These are phyloP conservation scores for Mortierella polycephala DNA, from an alignment of 371 early-diverging fungal genomes.

Conservation along the genomic window DNA sequence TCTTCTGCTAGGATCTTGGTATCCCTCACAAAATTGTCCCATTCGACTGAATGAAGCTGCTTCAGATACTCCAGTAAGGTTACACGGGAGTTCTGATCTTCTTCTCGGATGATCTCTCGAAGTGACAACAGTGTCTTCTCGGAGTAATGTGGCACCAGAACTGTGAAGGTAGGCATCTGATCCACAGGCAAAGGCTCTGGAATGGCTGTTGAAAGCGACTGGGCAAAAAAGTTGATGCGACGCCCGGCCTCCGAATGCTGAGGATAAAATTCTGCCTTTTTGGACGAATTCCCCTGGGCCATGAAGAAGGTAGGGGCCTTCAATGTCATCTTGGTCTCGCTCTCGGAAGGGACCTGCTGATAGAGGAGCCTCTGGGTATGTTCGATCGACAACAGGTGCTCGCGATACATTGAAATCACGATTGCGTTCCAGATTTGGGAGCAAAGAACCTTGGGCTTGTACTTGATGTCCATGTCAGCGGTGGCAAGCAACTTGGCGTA, in stretches of 20 bases:
- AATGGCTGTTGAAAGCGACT: conserved; percentile 85
- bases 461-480: conserved; percentile 73
- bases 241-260: conserved; percentile 84
- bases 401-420: conserved; percentile 86
- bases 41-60: conserved; percentile 83
- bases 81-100: conserved; percentile 83
- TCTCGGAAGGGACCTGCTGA: conserved; percentile 74
- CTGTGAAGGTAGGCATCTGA: conserved; percentile 89
- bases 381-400: conserved; percentile 82
- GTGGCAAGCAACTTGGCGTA: conserved; percentile 81
- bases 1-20: conserved; percentile 82
- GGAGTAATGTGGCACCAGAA: conserved; percentile 87
- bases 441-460: conserved; percentile 79
- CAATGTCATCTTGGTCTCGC: conserved; percentile 70
- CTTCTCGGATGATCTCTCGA: conserved; percentile 85
- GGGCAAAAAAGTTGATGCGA: conserved; percentile 88
- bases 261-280: conserved; percentile 80
- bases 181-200: conserved; percentile 87
- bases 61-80: conserved; percentile 88
- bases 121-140: conserved; percentile 86
- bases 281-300: conserved; percentile 81
- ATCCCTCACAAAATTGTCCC: conserved; percentile 92
- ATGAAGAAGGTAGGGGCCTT: conserved; percentile 86
- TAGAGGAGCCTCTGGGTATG: conserved; percentile 82
- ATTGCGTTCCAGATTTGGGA: conserved; percentile 91